Evolutionary conservation across 2,329 filamentous ascomycete genomes (phyloP), one percentile per base, ranked within the genome.

Genomic region (Aspergillus udagawae): DNA sequence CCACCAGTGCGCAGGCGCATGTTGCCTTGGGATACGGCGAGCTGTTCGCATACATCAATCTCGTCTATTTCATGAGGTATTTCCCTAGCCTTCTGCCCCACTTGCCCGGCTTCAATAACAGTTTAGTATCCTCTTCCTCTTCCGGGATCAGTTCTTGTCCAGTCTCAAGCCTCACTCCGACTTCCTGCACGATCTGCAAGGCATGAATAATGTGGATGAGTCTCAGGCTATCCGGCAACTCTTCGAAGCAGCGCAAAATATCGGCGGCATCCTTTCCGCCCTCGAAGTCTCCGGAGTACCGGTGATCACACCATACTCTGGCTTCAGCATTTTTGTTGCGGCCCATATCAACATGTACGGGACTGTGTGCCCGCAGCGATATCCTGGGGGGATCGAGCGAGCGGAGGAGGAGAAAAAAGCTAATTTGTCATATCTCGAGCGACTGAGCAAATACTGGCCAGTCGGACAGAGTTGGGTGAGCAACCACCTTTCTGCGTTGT

Each of bases 291-390:
- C 68, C 0, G 64, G 62, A 21, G 67, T 71, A 1, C 63, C 70
- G 0, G 67, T 74, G 1, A 72, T 74, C 52, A 73, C 71, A 1
- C 71, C 71, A 2, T 74, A 74, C 52, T 70, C 71, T 0, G 71
- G 71, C 5, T 74, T 73, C 57, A 74, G 71, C 28, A 64, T 73
- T 38, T 74, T 74, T 42, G 71, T 74, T 12, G 70, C 71, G 9
- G 71, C 70, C 3, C 71, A 74, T 45, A 71, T 74, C 48, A 74
- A 74, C 49, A 73, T 74, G 71, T 73, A 74, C 53, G 71, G 71
- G 2, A 72, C 71, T 6, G 67, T 74, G 9, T 66, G 62, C 0
- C 70, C 71, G 1, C 57, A 58, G n/a, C 63, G 66, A 10, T 74
- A 74, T 42, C 71, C 71, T 0, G 71, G 71, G 0, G 71, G 71